Percentiles rank a stretch among this genome's conserved stretches.
These are phyloP conservation scores for Dendrobium chrysotoxum DNA, from an alignment of 106 monocot species.

Conservation along the genomic window DNA sequence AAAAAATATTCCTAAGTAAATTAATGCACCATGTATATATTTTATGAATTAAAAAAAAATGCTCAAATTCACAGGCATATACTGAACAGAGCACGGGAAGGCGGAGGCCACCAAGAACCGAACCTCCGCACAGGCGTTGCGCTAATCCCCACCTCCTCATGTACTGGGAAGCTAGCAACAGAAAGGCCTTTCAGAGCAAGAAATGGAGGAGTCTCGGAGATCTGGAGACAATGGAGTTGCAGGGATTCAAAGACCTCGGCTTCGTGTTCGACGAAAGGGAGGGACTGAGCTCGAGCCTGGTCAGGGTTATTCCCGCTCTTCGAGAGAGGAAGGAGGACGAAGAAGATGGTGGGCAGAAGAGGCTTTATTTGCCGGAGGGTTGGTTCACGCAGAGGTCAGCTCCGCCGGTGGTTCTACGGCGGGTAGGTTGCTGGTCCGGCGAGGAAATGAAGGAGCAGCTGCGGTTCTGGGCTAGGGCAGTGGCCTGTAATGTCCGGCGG, in stretches of 20 bases:
- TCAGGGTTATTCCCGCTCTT: slow-evolving; percentile 27
- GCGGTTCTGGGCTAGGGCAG: slow-evolving; percentile 63
- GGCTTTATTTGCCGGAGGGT: slow-evolving; percentile 43
- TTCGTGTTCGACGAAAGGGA: slow-evolving; percentile 44
- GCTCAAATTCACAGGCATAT: background rate
- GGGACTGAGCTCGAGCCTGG: slow-evolving; percentile 20
- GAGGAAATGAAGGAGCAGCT: slow-evolving; percentile 57
- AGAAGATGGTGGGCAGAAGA: background rate
- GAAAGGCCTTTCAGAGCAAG: slow-evolving; percentile 20
- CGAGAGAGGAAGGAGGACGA: slow-evolving; percentile 12
- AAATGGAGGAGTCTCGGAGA: slow-evolving; percentile 54
- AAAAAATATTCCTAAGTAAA: too few species aligned
- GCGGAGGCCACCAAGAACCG: slow-evolving; percentile 8
- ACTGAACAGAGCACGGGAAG: slow-evolving; percentile 3
- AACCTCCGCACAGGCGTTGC: slow-evolving; percentile 6
- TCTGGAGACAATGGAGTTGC: slow-evolving; percentile 55
- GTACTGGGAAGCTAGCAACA: slow-evolving; percentile 1
- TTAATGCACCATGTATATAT: too few species aligned
- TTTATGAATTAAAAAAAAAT: too few species aligned
- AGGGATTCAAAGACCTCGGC: slow-evolving; percentile 66
- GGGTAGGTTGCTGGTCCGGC: slow-evolving; percentile 25
- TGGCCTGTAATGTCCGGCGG: slow-evolving; percentile 41
- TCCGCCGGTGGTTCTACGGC: slow-evolving; percentile 18
- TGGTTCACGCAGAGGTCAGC: slow-evolving; percentile 28
- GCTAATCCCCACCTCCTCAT: slow-evolving; percentile 14